Conservation (phyloP, 371 early-diverging fungal species). For the Rhizopus delemar region DNA sequence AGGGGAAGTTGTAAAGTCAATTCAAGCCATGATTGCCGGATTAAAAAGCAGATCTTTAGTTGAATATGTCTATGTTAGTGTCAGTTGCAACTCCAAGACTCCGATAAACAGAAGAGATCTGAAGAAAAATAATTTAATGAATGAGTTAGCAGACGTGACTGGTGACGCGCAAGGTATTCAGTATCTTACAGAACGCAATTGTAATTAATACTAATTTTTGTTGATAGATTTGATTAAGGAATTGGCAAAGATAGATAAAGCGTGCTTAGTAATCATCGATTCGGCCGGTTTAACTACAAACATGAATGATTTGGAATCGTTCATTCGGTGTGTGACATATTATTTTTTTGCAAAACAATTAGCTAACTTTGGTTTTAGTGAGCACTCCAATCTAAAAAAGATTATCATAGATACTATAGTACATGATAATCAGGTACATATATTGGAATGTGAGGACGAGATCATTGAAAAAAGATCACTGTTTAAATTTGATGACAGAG, state of each 20-base stretch:
- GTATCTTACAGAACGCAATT: conserved; percentile 21
- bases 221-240: conserved; percentile 17
- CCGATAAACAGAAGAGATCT: too few species aligned
- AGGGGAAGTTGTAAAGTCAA: too few species aligned
- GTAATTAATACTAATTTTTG: conserved; percentile 14
- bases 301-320: conserved; percentile 14
- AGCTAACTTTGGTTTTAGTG: too few species aligned
- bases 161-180: too few species aligned
- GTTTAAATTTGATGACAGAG: conserved; percentile 17
- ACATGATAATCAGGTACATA: conserved; percentile 8
- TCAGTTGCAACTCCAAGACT: too few species aligned
- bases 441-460: conserved; percentile 8
- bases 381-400: conserved; percentile 11
- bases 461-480: too few species aligned
- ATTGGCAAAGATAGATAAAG: conserved; percentile 13
- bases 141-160: too few species aligned
- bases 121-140: too few species aligned
- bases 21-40: too few species aligned
- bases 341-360: conserved; percentile 16
- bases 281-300: conserved; percentile 20
- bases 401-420: conserved; percentile 23
- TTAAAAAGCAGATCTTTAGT: too few species aligned
- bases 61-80: too few species aligned
- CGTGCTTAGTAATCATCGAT: conserved; percentile 15
- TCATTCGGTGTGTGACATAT: conserved; percentile 7